Evolutionary conservation across 2,329 filamentous ascomycete species (phyloP), one percentile per base, ranked within the genome.

Genomic region (Botrytis fragariae): DNA sequence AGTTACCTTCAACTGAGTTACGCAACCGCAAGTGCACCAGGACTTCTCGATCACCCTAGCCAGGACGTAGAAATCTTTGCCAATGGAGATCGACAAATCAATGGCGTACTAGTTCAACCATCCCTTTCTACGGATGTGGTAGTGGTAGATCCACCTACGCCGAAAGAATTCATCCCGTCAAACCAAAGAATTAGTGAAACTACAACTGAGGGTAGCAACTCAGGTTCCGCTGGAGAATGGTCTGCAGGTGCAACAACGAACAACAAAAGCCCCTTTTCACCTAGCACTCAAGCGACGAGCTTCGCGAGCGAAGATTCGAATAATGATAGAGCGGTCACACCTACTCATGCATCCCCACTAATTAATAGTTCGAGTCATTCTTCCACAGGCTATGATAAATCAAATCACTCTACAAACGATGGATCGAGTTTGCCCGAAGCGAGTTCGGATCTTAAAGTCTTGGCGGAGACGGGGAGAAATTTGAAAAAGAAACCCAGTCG

Each of bases 251-350:
- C 86, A 22, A 90, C 88, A 14, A 89, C 88, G 2, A 90, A 88
- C 1, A 86, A 88, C 68, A 90, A 89, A 81, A 87, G 90, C 86
- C 88, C 89, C 5, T 82, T 90, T 51, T 91, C 89, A 37, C 89
- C 89, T 3, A 91, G 89, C 79, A 91, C 89, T 4, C 86, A 89
- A 78, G 89, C 89, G 57, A 91, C 89, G 29, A 91, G 89, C 80
- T 88, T 91, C 75, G 86, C 89, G 76, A 91, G 89, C 81, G 85
- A 85, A n/a, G 76, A 75, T 39, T 60, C 74, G 16, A 72, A 74
- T 29, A 32, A 73, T 48, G 69, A 74, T 67, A 72, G 73, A 39
- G 59, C 74, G n/a, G 72, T 65, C 54, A 75, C 75, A 48, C 74
- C 76, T 25, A 77, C 74, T 32, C 39, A 48, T 25, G 64, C 71